These are phyloP conservation scores for Strigomonas oncopelti DNA, from an alignment of 208 protist species.

Conservation along the genomic window DNA sequence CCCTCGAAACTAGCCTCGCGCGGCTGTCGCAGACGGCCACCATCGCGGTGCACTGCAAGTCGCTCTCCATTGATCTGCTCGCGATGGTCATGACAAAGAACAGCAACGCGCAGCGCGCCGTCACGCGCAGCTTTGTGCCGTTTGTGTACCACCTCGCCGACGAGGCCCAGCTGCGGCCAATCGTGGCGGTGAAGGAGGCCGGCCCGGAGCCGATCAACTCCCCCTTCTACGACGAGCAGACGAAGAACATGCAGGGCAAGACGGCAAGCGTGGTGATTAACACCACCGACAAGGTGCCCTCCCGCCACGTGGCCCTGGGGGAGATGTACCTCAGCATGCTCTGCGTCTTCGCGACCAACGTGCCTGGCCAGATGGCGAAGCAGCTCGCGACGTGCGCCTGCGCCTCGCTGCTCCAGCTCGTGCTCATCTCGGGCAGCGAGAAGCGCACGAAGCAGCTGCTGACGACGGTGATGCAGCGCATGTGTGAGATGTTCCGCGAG, in stretches of 20 bases:
- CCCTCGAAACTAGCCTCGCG: constrained; percentile 51
- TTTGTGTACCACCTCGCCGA: constrained; percentile 84
- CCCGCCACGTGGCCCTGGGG: constrained; percentile 47
- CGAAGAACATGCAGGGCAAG: background rate
- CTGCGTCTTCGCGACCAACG: constrained; percentile 58
- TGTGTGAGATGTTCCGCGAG: constrained; percentile 82
- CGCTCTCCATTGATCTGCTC: constrained; percentile 56
- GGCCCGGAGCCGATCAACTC: background rate
- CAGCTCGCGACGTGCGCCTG: constrained; percentile 78
- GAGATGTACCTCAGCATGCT: constrained; percentile 67
- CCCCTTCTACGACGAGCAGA: constrained; percentile 4
- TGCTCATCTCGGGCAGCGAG: constrained; percentile 36
- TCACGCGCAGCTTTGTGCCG: constrained; percentile 65
- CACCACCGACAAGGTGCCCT: constrained; percentile 30
- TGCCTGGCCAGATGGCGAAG: constrained; percentile 70
- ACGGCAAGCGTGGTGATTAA: constrained; percentile 28
- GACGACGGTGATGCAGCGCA: constrained; percentile 43
- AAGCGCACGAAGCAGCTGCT: constrained; percentile 41
- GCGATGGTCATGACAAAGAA: constrained; percentile 66
- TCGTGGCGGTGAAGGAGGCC: constrained; percentile 50
- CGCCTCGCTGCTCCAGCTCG: constrained; percentile 75
- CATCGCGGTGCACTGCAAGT: constrained; percentile 47
- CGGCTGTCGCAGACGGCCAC: constrained; percentile 27
- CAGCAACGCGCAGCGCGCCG: constrained; percentile 43
- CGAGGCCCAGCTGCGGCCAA: constrained; percentile 44